Base-by-base conservation (phyloP, 2,329 filamentous ascomycete genomes). In the Pseudonectria buxi region DNA sequence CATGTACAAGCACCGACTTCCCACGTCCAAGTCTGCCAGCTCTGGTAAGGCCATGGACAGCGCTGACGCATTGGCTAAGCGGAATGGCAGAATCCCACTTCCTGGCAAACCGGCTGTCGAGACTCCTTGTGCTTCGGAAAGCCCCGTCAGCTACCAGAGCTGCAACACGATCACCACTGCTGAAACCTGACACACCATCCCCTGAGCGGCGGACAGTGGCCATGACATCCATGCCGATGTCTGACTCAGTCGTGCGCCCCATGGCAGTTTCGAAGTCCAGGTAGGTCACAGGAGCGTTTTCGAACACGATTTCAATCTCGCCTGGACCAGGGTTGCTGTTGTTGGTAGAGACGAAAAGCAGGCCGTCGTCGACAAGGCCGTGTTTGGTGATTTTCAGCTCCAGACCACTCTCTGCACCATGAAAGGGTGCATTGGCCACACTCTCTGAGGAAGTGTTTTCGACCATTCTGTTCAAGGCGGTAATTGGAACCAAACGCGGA, bases 401-500 rank as follows among this genome's bases (percentile, higher is more conserved):
- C 12, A 56, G 36, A 3, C 43, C 37, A 1, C 28, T 30, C 6
- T 27, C 35, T 3, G 37, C 27, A 7, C 28, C 15, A n/a, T 47
- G 32, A 24, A 64, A 62, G 0, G 37, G 26, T 4, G 37, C 39
- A 18, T 46, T 30, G 4, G 34, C 26, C 6, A 44, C n/a, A 10
- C 36, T 32, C 2, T 41, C 32, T 1, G 37, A 32, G 5, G 31
- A 31, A 11, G 34, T 28, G 1, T 48, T 47, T 43, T 73, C 69
- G 2, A 75, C 62, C n/a, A 68, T 39, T 5, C 48, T 47, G 41
- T 74, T 75, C 18, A 75, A 45, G 1, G 42, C 24, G 2, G 39
- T 25, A 2, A 72, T 40, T 0, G 65, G 62, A 28, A 56, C 47
- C 3, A 75, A 54, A 4, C 72, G 63, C 6, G 72, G 69, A 4